Base-by-base conservation (phyloP, 257 asterid species). In the Prunella vulgaris region DNA sequence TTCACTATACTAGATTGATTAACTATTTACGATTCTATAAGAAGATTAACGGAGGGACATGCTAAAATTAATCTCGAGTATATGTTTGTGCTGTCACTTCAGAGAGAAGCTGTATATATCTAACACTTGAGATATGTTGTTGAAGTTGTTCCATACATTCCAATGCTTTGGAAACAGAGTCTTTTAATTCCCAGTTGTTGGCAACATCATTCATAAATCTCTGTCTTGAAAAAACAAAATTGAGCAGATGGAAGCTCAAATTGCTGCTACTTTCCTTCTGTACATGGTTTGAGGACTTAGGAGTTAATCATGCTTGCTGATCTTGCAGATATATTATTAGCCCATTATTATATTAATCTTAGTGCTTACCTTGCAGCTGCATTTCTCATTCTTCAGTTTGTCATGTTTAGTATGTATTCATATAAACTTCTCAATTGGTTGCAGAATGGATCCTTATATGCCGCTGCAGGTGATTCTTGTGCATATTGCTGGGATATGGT, bases 401-500 rank as follows among this genome's bases (percentile, higher is more conserved):
- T 76, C 72, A 25, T 32, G 37, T 40, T 51, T 61, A 32, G 38
- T 63, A 59, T 28, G 5, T 25, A 48, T 37, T 68, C 46, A 73
- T 52, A n/a, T 70, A 20, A 22, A 56, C 70, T 62, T 64, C 28
- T 76, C 64, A 21, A 32, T 70, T 78, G 66, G 54, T 70, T 80
- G 74, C 68, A 88, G 99, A 82, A 79, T 74, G 87, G 92, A 81
- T 87, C 96, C 72, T 78, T 93, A 68, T 93, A 88, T 82, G 84
- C 93, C 32, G 97, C 97, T 74, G 87, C 96, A 71, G 99, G 99
- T 63, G 99, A 90, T 81, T 88, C 96, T 68, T 75, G 82, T 79
- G 99, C 96, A 1, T 93, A 93, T 74, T 88, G 99, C 88, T 90
- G 97, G 99, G 99, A 90, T 79, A 70, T 90, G 96, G 99, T 93